These are phyloP conservation scores for Suillus alpinus DNA, from an alignment of 768 basidiomycete genomes.

Conservation along the genomic window DNA sequence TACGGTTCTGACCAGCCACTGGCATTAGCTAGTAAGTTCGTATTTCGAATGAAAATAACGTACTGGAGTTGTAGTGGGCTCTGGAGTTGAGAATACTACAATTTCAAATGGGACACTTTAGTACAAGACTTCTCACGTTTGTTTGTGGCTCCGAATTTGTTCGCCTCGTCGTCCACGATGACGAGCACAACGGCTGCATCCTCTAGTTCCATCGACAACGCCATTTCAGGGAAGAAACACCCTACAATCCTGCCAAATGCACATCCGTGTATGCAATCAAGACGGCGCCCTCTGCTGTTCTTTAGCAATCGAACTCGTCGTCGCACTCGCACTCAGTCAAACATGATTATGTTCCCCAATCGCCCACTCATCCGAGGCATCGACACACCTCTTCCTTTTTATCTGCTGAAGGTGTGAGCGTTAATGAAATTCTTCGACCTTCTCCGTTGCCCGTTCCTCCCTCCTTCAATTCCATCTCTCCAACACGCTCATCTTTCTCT, in stretches of 20 bases:
- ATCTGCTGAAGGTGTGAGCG: constrained; percentile 31
- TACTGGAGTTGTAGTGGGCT: too few species aligned
- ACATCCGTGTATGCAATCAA: constrained; percentile 80
- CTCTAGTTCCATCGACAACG: not conserved
- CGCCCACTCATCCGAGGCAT: constrained; percentile 43
- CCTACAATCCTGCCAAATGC: constrained; percentile 48
- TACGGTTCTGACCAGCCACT: too few species aligned
- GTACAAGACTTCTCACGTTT: too few species aligned
- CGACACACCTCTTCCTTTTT: constrained; percentile 35
- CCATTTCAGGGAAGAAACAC: constrained; percentile 12
- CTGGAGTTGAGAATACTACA: too few species aligned
- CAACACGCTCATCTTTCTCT: constrained; percentile 4
- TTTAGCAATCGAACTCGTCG: constrained; percentile 62
- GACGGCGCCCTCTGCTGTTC: constrained; percentile 67
- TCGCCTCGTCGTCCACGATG: too few species aligned
- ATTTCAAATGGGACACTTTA: too few species aligned
- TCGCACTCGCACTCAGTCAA: constrained; percentile 36
- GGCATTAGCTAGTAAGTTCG: too few species aligned
- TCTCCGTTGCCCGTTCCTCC: constrained; percentile 51
- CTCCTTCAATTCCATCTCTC: constrained; percentile 7
- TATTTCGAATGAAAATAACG: too few species aligned
- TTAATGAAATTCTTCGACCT: constrained; percentile 35
- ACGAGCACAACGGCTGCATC: not conserved
- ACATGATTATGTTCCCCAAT: constrained; percentile 45
- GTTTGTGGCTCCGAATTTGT: too few species aligned